Base-by-base conservation (phyloP, 805 yeast genomes). In the Ogataea sp. region DNA sequence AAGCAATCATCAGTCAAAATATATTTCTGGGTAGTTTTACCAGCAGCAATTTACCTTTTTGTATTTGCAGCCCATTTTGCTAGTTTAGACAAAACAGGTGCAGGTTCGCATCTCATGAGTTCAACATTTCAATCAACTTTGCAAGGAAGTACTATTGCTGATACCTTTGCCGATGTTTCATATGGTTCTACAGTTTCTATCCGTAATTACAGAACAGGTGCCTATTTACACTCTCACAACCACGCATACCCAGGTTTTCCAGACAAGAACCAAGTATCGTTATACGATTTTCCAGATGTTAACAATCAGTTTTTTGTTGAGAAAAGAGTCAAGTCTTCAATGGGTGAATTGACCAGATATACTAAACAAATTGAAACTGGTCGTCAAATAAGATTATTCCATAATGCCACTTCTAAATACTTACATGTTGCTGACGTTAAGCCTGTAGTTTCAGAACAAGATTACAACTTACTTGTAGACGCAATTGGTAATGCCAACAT, bases 361-460 rank as follows among this genome's bases (percentile, higher is more conserved):
- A 35, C 46, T 26, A 58, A 51, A 34, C 38, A 50, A 17, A 40
- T 51, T 23, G 49, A 68, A 39, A 74, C 78, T 46, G 80, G 81
- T 16, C 78, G 71, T 41, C 55, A 66, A 13, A 62, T 90, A 17
- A 69, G 82, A 42, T 56, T 93, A n/a, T 76, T 74, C 64, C 97
- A 93, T 57, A 68, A 69, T 42, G 44, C 50, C 2, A 83, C 97
- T 1, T 74, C 80, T 14, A 76, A 77, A 45, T 75, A 83, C 34
- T 61, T 93, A 38, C 79, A 79, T 46, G 83, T 87, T 18, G 78
- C 71, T 46, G 83, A 84, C 44, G 51, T 37, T 4, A 76, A 89
- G 43, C 96, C 97, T 3, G 96, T 96, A 9, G 75, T 88, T 21
- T 75, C 90, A 9, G 95, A 86, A 54, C 93, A 86, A 52, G 97